Conservation (phyloP, 1,284 basidiomycete genomes). For the Tilletia horrida region DNA sequence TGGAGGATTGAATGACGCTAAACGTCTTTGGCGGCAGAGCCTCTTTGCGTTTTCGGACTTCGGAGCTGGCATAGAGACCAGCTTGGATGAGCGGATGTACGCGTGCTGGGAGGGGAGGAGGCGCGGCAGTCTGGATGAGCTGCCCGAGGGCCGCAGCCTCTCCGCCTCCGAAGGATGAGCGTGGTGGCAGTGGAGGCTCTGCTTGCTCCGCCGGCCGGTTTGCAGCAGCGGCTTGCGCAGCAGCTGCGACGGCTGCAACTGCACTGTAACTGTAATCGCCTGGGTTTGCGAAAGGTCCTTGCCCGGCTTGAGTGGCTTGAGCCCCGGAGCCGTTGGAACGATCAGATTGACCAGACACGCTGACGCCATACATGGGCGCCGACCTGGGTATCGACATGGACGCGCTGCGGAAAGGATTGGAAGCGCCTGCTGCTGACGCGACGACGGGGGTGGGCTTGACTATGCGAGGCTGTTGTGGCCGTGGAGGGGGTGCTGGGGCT, state of each 20-base stretch:
- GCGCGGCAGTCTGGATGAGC: conserved; percentile 22
- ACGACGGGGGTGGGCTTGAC: conserved; percentile 46
- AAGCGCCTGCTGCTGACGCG: conserved; percentile 22
- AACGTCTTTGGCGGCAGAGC: conserved; percentile 53
- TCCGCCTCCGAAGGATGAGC: conserved; percentile 27
- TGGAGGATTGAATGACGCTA: conserved; percentile 47
- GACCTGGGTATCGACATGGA: conserved; percentile 24
- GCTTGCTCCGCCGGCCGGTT: not conserved
- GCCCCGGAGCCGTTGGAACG: not conserved
- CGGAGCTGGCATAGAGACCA: conserved; percentile 47
- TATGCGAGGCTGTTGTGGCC: conserved; percentile 31
- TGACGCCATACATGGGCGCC: conserved; percentile 15
- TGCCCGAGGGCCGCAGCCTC: conserved; percentile 21
- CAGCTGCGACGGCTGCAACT: conserved; percentile 11
- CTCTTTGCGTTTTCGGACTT: conserved; percentile 47
- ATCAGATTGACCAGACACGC: conserved; percentile 1
- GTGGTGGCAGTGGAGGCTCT: conserved; percentile 32
- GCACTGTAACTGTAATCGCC: conserved; percentile 13
- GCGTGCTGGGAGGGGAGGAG: conserved; percentile 46
- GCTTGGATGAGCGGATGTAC: conserved; percentile 54
- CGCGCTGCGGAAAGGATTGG: conserved; percentile 33
- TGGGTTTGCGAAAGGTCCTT: not conserved
- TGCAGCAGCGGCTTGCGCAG: not conserved
- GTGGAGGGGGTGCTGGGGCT: not conserved
- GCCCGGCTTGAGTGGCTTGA: not conserved